A percentile compares a stretch with the other conserved stretches of the same genome.
Conservation (phyloP, 225 moss, liverwort and hornwort genomes). For the Climacium dendroides region DNA sequence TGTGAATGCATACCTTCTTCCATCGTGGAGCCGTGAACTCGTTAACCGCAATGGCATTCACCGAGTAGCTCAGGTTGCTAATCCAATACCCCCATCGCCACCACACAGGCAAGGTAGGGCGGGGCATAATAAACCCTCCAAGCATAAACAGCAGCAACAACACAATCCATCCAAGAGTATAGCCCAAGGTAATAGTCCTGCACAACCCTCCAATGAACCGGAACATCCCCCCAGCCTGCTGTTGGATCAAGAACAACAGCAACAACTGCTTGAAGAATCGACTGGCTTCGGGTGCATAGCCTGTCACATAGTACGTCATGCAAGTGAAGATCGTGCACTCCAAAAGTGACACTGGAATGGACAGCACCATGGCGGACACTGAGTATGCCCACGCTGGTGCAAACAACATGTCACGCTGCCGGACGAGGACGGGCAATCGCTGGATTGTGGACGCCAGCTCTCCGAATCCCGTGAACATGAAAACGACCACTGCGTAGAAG, state of each 20-base stretch:
- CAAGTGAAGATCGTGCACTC: slow-evolving; percentile 37
- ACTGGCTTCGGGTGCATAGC: slow-evolving; percentile 55
- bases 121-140: slow-evolving; percentile 65
- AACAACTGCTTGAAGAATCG: slow-evolving; percentile 59
- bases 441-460: slow-evolving; percentile 60
- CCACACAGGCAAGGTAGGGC: slow-evolving; percentile 32
- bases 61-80: slow-evolving; percentile 41
- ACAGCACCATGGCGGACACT: slow-evolving; percentile 44
- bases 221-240: slow-evolving; percentile 59
- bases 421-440: slow-evolving; percentile 67
- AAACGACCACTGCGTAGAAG: slow-evolving; percentile 50
- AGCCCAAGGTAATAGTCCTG: slow-evolving; percentile 51
- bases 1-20: slow-evolving; percentile 14
- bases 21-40: slow-evolving; percentile 69
- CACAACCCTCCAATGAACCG: slow-evolving; percentile 58
- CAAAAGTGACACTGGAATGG: slow-evolving; percentile 41
- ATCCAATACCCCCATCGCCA: slow-evolving; percentile 90
- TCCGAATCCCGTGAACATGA: slow-evolving; percentile 82
- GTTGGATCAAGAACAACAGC: slow-evolving; percentile 39
- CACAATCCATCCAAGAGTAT: slow-evolving; percentile 39
- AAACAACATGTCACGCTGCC: slow-evolving; percentile 78
- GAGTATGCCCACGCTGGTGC: slow-evolving; percentile 66
- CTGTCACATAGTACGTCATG: slow-evolving; percentile 69
- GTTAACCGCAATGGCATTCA: slow-evolving; percentile 25
- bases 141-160: slow-evolving; percentile 42